Percentiles rank a stretch among this genome's conserved stretches.
These are phyloP conservation scores for Penicillium odoratum DNA, from an alignment of 495 filamentous ascomycete genomes.

Conservation along the genomic window DNA sequence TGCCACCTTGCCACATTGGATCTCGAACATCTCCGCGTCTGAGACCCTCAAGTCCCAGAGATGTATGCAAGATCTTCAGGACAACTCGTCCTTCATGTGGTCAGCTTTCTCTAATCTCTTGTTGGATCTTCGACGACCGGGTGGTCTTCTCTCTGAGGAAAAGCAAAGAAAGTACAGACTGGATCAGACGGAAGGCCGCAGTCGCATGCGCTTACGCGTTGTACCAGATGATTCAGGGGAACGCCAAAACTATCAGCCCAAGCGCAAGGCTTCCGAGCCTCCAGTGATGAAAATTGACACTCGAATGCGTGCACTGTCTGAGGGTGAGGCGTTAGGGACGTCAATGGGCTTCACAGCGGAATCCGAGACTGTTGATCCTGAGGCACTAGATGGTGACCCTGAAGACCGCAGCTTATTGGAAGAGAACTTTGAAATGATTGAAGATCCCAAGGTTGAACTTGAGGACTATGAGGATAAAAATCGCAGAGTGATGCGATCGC, in stretches of 20 bases:
- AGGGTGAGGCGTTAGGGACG: conserved; percentile 37
- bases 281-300: conserved; percentile 41
- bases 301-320: conserved; percentile 30
- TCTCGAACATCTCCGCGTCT: conserved; percentile 87
- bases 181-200: conserved; percentile 91
- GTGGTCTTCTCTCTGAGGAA: conserved; percentile 71
- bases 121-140: conserved; percentile 69
- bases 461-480: conserved; percentile 97
- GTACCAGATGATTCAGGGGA: conserved; percentile 70
- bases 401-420: conserved; percentile 56
- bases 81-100: conserved; percentile 72
- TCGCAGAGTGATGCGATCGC: conserved; percentile 90
- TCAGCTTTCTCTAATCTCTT: conserved; percentile 73
- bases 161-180: conserved; percentile 78
- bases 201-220: conserved; percentile 88
- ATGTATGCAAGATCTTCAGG: conserved; percentile 85
- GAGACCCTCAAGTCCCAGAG: conserved; percentile 91
- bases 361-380: conserved; percentile 23
- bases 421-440: conserved; percentile 93
- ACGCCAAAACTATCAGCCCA: conserved; percentile 80
- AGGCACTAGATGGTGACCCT: conserved; percentile 36
- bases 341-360: conserved; percentile 35
- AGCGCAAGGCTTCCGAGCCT: conserved; percentile 62
- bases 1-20: conserved; percentile 82
- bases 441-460: conserved; percentile 78